phyloP scores from a whole-genome alignment of 2,329 filamentous ascomycete species.

The Trichoderma afroharzianum region DNA sequence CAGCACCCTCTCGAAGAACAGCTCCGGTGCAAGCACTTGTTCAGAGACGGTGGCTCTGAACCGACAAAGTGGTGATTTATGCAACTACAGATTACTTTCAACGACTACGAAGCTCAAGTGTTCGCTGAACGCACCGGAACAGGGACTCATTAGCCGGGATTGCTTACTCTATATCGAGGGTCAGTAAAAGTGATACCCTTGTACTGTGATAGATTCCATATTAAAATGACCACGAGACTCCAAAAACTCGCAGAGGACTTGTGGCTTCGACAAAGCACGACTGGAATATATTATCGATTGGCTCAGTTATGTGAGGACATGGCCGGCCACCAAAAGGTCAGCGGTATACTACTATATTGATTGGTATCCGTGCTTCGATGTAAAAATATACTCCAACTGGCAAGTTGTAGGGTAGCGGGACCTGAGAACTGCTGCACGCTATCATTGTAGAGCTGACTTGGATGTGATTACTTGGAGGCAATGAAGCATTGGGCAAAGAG shows the following conservation, averaged over 20 bases:
- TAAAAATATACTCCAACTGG: not conserved
- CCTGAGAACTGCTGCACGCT: not conserved
- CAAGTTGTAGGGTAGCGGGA: not conserved
- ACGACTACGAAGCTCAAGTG: rapidly evolving
- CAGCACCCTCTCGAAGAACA: too few relatives aligned
- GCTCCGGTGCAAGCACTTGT: too few relatives aligned
- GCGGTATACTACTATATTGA: not conserved
- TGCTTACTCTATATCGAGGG: not conserved
- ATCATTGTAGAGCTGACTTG: not conserved
- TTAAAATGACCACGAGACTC: not conserved
- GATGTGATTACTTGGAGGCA: not conserved
- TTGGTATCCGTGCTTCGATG: not conserved
- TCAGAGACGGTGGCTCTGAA: not conserved
- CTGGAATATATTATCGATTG: not conserved
- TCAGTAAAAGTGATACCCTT: not conserved
- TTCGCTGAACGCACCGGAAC: not conserved
- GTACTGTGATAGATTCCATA: too few relatives aligned
- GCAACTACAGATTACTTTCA: not conserved
- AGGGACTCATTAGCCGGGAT: not conserved
- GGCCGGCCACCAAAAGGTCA: not conserved
- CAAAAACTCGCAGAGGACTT: rapidly evolving
- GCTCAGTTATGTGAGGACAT: not conserved
- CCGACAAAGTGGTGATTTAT: rapidly evolving
- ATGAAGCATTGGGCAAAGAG: not conserved
- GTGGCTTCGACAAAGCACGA: not conserved